phyloP scores from a whole-genome alignment of 2,329 filamentous ascomycete genomes.

The Sporothrix euskadiensis region DNA sequence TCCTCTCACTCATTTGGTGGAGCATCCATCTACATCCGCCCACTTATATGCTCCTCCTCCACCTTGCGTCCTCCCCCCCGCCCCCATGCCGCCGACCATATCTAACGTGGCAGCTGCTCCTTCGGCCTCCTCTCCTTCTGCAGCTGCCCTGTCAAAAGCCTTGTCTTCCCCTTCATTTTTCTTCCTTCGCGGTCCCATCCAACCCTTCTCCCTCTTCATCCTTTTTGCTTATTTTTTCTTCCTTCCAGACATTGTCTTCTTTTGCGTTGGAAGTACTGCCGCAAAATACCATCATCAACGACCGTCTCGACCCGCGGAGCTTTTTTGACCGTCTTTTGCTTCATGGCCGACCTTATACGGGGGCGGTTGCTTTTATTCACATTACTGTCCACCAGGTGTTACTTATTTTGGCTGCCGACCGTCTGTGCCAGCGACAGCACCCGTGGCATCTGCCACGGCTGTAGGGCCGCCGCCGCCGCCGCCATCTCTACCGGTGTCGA shows the following conservation, averaged over 20 bases:
- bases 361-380: neutral
- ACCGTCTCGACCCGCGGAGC: neutral
- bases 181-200: neutral
- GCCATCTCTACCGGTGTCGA: neutral
- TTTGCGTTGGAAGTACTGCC: neutral
- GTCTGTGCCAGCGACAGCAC: neutral
- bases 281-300: neutral
- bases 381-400: neutral
- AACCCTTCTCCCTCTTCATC: neutral
- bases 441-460: constrained; percentile 9
- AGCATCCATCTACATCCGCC: neutral
- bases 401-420: constrained; percentile 9
- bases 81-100: constrained; percentile 2
- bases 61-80: neutral
- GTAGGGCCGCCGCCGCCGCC: constrained; percentile 18
- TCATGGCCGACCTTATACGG: constrained; percentile 13
- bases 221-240: neutral
- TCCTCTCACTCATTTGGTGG: neutral
- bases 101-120: constrained; percentile 9
- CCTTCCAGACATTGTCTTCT: neutral
- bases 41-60: neutral
- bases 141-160: neutral
- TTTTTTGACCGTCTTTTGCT: neutral
- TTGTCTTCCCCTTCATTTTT: neutral
- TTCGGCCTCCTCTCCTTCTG: neutral